phyloP scores from a whole-genome alignment of 2,329 filamentous ascomycete genomes.

The Colletotrichum theobromicola region DNA sequence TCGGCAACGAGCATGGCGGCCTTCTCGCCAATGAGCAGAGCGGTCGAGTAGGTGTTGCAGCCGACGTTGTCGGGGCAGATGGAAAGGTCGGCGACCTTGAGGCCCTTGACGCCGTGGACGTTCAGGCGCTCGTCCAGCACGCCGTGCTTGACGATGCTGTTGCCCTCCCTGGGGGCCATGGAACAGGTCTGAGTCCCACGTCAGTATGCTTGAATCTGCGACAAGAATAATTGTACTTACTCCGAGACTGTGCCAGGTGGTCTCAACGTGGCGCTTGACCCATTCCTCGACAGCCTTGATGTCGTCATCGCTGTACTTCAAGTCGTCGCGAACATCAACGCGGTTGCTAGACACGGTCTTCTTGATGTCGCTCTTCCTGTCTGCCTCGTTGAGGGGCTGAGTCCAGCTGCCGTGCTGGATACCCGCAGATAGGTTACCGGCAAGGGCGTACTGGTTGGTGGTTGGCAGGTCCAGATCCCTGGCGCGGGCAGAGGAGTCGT shows the following conservation, averaged over 20 bases:
- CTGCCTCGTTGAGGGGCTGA: conserved; percentile 58
- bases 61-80: conserved; percentile 83
- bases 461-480: conserved; percentile 77
- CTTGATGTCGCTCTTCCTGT: conserved; percentile 49
- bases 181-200: conserved; percentile 62
- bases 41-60: conserved; percentile 72
- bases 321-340: conserved; percentile 63
- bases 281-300: conserved; percentile 72
- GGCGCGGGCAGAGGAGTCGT: conserved; percentile 71
- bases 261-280: conserved; percentile 76
- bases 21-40: conserved; percentile 79
- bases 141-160: conserved; percentile 81
- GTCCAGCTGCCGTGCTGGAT: conserved; percentile 79
- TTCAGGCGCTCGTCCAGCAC: conserved; percentile 80
- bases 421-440: conserved; percentile 72
- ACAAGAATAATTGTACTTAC: conserved; percentile 34
- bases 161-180: conserved; percentile 78
- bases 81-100: conserved; percentile 78
- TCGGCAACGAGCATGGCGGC: conserved; percentile 72
- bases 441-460: conserved; percentile 77
- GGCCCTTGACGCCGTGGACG: conserved; percentile 76
- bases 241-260: conserved; percentile 72
- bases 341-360: conserved; percentile 67
- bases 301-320: conserved; percentile 69
- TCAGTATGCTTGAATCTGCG: not conserved